These are phyloP conservation scores for Cubamyces lactineus DNA, from an alignment of 768 basidiomycete genomes.

Conservation along the genomic window DNA sequence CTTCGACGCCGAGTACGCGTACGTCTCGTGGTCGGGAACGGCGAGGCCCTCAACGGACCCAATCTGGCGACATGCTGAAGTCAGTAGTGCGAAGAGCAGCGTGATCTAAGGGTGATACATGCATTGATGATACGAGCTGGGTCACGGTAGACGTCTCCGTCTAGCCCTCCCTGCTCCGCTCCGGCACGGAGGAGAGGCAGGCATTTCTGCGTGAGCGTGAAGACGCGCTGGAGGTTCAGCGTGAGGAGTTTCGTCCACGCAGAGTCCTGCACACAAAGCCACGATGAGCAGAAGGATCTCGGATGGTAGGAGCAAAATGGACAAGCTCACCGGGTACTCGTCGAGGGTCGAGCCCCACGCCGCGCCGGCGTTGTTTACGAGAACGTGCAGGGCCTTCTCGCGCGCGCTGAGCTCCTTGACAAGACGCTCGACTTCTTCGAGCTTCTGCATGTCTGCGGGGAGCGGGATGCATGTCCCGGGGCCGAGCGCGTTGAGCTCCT, in stretches of 20 bases:
- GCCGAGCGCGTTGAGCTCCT: conserved; percentile 54
- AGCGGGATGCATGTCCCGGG: conserved; percentile 57
- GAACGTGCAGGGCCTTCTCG: conserved; percentile 58
- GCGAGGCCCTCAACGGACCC: conserved; percentile 61
- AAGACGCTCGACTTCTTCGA: conserved; percentile 56
- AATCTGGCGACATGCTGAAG: conserved; percentile 42
- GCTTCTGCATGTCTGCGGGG: conserved; percentile 56
- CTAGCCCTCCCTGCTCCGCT: conserved; percentile 43
- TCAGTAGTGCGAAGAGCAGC: too few relatives aligned
- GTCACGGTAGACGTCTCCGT: conserved; percentile 43
- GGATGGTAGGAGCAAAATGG: not conserved
- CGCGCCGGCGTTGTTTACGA: conserved; percentile 70
- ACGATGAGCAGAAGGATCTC: not conserved
- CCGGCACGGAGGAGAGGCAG: conserved; percentile 58
- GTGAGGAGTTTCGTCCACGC: conserved; percentile 65
- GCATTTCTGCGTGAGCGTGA: conserved; percentile 63
- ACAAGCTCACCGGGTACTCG: conserved; percentile 45
- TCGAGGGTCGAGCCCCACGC: conserved; percentile 54
- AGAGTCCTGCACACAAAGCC: conserved; percentile 43
- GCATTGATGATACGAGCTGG: conserved; percentile 67
- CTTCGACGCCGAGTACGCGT: conserved; percentile 69
- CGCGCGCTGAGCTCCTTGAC: conserved; percentile 51
- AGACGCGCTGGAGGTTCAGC: conserved; percentile 65
- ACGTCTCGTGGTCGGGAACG: conserved; percentile 62
- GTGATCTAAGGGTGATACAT: conserved; percentile 14